Base-by-base conservation (phyloP, 2,329 filamentous ascomycete genomes). In the Lasiodiplodia citricola region DNA sequence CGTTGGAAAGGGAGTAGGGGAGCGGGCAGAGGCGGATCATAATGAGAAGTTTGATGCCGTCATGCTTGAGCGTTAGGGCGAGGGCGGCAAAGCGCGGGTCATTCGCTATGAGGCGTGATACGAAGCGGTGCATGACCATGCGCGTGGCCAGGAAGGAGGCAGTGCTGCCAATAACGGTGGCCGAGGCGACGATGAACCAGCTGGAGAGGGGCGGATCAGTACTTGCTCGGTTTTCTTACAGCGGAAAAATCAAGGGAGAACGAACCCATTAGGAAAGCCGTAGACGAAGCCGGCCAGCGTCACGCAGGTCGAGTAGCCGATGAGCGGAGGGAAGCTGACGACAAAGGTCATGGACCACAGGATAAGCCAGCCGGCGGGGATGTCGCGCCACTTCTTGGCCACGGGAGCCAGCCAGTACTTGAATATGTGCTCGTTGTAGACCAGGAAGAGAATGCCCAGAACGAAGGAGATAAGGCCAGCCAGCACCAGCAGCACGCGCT, bases 1-100 rank as follows among this genome's bases (percentile, higher is more conserved):
- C 96, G 77, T 99, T 99, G 77, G 92, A 94, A 73, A 98, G 84
- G 65, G 92, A 96, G 79, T 97, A 99, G 16, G 96, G 96, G 70
- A 99, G 79, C 2, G 96, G 96, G 75, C 95, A 98, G 72, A 98
- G 87, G 37, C 96, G 88, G 74, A 99, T 96, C 87, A 96, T 96
- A 71, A 93, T 90, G 56, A 99, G 86, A 66, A 98, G 89, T 75
- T 93, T 92, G 64, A 99, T 80, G 0, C 96, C 96, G 75, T 99
- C 96, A 75, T 92, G 90, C 72, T 97, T 93, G 70, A 99, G 84
- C 8, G 96, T 96, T 74, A 97, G 87, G 25, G 92, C 88, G 31
- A 99, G 86, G 4, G 96, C 96, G 11, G 96, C 89, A 78, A 99
- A 99, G 65, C 94, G 88, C 77, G 89, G 91, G 81, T 99, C 95